Evolutionary conservation across 169 alveolate genomes (phyloP).

Genomic region (Plasmodium gonderi): DNA sequence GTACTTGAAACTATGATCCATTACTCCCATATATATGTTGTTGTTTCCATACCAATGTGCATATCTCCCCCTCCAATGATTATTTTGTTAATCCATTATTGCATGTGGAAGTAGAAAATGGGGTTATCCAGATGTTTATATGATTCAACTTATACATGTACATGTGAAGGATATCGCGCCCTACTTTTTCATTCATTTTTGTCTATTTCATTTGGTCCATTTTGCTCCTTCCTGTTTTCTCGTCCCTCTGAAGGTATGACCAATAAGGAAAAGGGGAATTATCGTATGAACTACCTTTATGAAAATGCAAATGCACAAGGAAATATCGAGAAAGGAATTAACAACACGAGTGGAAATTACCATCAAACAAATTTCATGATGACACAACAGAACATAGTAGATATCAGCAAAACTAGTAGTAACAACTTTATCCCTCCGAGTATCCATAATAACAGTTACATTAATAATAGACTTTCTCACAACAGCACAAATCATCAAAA

Average conservation of each 20-base stretch:
- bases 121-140: too few species aligned
- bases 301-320: neutral
- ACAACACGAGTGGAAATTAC: neutral
- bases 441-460: conserved; percentile 12
- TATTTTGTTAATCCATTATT: too few species aligned
- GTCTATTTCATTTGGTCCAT: neutral
- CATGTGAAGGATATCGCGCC: too few species aligned
- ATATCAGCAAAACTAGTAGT: neutral
- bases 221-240: neutral
- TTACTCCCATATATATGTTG: neutral
- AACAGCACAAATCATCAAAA: conserved; percentile 12
- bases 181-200: too few species aligned
- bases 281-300: conserved; percentile 9
- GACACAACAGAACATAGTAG: neutral
- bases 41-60: neutral
- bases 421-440: neutral
- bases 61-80: too few species aligned
- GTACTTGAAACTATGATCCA: neutral
- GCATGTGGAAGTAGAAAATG: too few species aligned
- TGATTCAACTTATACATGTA: too few species aligned
- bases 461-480: conserved; percentile 1
- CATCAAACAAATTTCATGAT: conserved; percentile 21
- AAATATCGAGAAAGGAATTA: conserved; percentile 1
- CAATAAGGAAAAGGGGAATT: conserved; percentile 13
- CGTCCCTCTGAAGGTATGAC: neutral